A percentile compares a stretch with the other conserved stretches of the same genome.
Conservation (phyloP, 2,329 filamentous ascomycete genomes). For the Venturia nashicola region DNA sequence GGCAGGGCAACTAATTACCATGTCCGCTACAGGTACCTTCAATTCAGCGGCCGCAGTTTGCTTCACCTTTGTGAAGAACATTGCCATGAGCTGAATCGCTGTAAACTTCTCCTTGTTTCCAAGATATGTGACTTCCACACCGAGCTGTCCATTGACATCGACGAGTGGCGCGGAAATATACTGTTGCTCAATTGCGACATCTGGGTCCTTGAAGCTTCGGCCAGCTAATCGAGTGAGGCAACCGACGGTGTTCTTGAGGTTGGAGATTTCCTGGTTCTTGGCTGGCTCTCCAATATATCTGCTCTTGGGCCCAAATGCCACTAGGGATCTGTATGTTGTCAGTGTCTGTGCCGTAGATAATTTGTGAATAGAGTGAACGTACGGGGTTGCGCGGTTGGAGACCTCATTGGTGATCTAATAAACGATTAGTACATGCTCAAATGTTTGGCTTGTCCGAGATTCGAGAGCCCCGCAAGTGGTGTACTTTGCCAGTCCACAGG, state of each 20-base stretch:
- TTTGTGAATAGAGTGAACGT: slow-evolving; percentile 36
- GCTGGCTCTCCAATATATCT: slow-evolving; percentile 90
- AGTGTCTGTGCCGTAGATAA: slow-evolving; percentile 12
- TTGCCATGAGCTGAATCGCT: slow-evolving; percentile 84
- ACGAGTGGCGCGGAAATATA: slow-evolving; percentile 76
- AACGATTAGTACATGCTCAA: slow-evolving; percentile 18
- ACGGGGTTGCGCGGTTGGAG: slow-evolving; percentile 96
- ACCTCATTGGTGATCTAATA: slow-evolving; percentile 95
- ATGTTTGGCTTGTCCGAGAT: neutral
- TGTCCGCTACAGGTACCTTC: slow-evolving; percentile 79
- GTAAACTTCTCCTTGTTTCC: slow-evolving; percentile 94
- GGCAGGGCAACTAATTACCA: slow-evolving; percentile 86
- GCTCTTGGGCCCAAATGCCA: slow-evolving; percentile 87
- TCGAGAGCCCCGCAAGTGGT: neutral
- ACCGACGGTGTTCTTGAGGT: slow-evolving; percentile 96
- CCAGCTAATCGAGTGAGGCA: slow-evolving; percentile 88
- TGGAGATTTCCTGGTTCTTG: slow-evolving; percentile 98
- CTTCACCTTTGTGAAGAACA: slow-evolving; percentile 94
- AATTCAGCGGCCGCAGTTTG: slow-evolving; percentile 76
- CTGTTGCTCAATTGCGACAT: slow-evolving; percentile 85
- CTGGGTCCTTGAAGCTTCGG: slow-evolving; percentile 75
- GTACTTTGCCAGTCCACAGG: neutral
- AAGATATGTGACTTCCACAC: slow-evolving; percentile 83
- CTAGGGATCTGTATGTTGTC: slow-evolving; percentile 55
- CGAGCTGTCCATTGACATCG: slow-evolving; percentile 87